A percentile compares a stretch with the other conserved stretches of the same genome.
These are phyloP conservation scores for Pseudogymnoascus sp. DNA, from an alignment of 2,329 filamentous ascomycete genomes.

Conservation along the genomic window DNA sequence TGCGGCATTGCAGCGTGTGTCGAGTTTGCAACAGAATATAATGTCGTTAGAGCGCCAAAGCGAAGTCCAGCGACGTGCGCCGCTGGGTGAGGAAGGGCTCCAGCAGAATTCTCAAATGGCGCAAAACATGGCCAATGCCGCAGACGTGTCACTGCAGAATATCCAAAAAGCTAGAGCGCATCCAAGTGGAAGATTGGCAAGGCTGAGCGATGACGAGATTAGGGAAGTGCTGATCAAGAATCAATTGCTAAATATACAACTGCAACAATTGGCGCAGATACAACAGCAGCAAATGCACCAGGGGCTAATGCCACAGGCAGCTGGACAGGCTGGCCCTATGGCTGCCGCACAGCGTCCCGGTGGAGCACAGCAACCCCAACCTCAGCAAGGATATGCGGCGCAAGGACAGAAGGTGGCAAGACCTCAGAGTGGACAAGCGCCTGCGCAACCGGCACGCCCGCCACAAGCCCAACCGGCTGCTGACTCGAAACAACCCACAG, in stretches of 20 bases:
- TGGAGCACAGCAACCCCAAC: conserved; percentile 16
- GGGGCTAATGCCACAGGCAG: conserved; percentile 12
- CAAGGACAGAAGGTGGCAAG: conserved; percentile 16
- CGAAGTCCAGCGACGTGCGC: no score
- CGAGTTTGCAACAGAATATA: no score
- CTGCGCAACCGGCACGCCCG: background rate
- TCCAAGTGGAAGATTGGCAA: conserved; percentile 25
- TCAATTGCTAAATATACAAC: conserved; percentile 21
- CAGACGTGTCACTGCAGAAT: conserved; percentile 25
- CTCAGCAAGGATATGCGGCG: conserved; percentile 19
- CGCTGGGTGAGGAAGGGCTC: no score
- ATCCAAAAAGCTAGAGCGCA: conserved; percentile 27
- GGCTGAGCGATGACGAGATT: conserved; percentile 30
- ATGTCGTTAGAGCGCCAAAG: no score
- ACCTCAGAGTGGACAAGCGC: background rate
- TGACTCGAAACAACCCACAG: background rate
- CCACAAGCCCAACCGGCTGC: background rate
- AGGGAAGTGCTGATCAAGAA: conserved; percentile 24
- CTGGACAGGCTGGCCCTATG: background rate
- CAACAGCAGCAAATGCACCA: conserved; percentile 22
- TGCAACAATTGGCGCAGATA: conserved; percentile 15
- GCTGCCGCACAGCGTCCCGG: background rate
- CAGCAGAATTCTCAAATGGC: conserved; percentile 20
- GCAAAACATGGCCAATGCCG: conserved; percentile 18
- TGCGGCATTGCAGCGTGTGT: no score